These are phyloP conservation scores for Helenozyma baotianmanensis DNA, from an alignment of 805 yeast genomes.

Conservation along the genomic window DNA sequence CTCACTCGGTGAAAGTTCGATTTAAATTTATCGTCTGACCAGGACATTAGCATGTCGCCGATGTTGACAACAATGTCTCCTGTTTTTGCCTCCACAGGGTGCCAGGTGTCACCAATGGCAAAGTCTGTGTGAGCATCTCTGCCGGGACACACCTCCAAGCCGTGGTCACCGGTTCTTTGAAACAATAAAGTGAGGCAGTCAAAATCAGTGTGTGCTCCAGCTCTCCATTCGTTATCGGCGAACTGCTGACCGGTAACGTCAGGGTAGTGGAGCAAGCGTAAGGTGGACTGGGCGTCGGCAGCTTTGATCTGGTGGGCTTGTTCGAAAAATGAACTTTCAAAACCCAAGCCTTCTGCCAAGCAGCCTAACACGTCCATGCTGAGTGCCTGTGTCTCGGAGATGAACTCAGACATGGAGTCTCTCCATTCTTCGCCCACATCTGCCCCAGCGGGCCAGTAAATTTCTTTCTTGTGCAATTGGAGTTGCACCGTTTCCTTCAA, in stretches of 20 bases:
- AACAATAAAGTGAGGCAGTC: constrained; percentile 30
- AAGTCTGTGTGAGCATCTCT: constrained; percentile 30
- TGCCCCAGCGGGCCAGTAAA: constrained; percentile 26
- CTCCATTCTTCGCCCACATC: constrained; percentile 26
- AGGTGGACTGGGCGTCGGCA: constrained; percentile 29
- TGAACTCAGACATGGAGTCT: constrained; percentile 7
- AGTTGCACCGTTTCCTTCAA: constrained; percentile 29
- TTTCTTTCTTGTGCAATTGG: constrained; percentile 23
- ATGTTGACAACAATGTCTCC: constrained; percentile 34
- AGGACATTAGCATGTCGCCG: constrained; percentile 37
- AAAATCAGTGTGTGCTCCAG: constrained; percentile 36
- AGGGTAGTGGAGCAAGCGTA: constrained; percentile 29
- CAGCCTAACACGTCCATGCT: constrained; percentile 21
- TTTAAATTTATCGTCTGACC: constrained; percentile 29
- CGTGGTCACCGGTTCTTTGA: constrained; percentile 32
- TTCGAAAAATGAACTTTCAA: constrained; percentile 21
- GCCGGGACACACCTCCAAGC: constrained; percentile 34
- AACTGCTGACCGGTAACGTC: constrained; percentile 20
- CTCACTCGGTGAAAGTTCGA: constrained; percentile 34
- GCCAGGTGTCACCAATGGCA: constrained; percentile 31
- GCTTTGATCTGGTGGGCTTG: constrained; percentile 21
- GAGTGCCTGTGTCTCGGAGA: constrained; percentile 19
- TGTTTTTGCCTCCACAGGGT: constrained; percentile 26
- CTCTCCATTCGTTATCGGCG: constrained; percentile 26
- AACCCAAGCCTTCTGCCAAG: constrained; percentile 27